Base-by-base conservation (phyloP, 306 rosid species). In the Cyamopsis tetragonoloba region DNA sequence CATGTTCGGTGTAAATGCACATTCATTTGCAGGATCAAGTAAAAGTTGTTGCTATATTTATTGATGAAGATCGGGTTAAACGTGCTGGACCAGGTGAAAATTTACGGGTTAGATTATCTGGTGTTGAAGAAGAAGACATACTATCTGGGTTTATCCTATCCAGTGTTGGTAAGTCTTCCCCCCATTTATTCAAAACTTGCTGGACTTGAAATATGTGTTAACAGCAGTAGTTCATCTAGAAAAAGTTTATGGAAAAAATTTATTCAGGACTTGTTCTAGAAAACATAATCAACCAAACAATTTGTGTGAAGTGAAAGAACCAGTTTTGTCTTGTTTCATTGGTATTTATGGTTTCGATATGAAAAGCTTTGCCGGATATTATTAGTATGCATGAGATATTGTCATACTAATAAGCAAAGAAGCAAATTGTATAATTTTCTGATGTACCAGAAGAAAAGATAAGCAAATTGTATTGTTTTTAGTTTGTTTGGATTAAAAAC, bases 81-180 rank as follows among this genome's bases (percentile, higher is more conserved):
- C 55, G 75, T 60, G 99, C 97, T n/a, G 97, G 96, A 55, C 99
- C 99, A n/a, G 97, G 99, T 55, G 97, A 95, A 84, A 95, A 95
- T 76, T 80, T 95, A 58, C 87, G 99, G 69, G 68, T 95, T 79
- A 87, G 95, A 75, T 5, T 95, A 63, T 77, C 99, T 13, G 96
- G 96, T 58, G 62, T 88, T 19, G 99, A 95, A 39, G 99, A 95
- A 47, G 97, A 90, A 53, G 97, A 91, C 58, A 77, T 95, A 44
- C 19, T 63, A 65, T 15, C 95, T 17, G 99, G 99, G 60, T 95
- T 95, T 47, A 81, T 95, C 49, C 76, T 95, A 66, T 86, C 95
- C 2, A 85, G 97, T 80, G 79, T 84, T 76, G 95, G 99, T 91
- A 85, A 70, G 84, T 1, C 3, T 8, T 47, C 10, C 12, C 10